Evolutionary conservation across 1,139 yeast genomes (phyloP).

Genomic region (Insectozyma bohioensis): DNA sequence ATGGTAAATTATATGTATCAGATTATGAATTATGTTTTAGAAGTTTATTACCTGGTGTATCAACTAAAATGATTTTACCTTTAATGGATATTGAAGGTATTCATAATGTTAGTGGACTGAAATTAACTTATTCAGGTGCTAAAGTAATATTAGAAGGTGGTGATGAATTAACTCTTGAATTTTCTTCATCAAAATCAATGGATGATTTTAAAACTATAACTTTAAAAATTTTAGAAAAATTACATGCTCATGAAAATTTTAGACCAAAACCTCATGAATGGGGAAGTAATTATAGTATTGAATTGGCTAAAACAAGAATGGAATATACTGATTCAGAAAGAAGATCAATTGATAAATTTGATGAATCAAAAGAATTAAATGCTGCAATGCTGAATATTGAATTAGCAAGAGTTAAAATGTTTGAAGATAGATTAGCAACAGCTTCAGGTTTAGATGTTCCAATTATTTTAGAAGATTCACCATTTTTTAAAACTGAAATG

Average conservation of each 20-base stretch:
- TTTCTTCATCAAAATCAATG: slow-evolving; percentile 61
- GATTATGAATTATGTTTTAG: slow-evolving; percentile 69
- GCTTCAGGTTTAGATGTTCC: slow-evolving; percentile 68
- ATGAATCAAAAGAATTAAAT: slow-evolving; percentile 6
- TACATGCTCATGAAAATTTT: slow-evolving; percentile 29
- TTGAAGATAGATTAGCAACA: slow-evolving; percentile 59
- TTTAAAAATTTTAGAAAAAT: slow-evolving; percentile 48
- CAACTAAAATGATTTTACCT: slow-evolving; percentile 84
- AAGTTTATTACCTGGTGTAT: slow-evolving; percentile 75
- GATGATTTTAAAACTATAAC: slow-evolving; percentile 70
- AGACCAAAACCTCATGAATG: slow-evolving; percentile 29
- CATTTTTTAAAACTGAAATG: slow-evolving; percentile 51
- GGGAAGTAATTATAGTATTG: slow-evolving; percentile 25
- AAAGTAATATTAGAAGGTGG: slow-evolving; percentile 68
- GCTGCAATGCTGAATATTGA: slow-evolving; percentile 29
- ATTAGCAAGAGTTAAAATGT: slow-evolving; percentile 56
- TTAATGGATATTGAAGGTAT: slow-evolving; percentile 59
- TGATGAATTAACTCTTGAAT: slow-evolving; percentile 76
- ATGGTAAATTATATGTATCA: slow-evolving; percentile 81
- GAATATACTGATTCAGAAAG: slow-evolving; percentile 14
- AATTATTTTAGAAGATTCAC: slow-evolving; percentile 63
- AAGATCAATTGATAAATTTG: slow-evolving; percentile 4
- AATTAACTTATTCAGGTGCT: slow-evolving; percentile 58
- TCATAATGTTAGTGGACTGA: slow-evolving; percentile 49
- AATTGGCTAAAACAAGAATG: slow-evolving; percentile 17